Evolutionary conservation across 768 basidiomycete species (phyloP).

Genomic region (Suillus decipiens): DNA sequence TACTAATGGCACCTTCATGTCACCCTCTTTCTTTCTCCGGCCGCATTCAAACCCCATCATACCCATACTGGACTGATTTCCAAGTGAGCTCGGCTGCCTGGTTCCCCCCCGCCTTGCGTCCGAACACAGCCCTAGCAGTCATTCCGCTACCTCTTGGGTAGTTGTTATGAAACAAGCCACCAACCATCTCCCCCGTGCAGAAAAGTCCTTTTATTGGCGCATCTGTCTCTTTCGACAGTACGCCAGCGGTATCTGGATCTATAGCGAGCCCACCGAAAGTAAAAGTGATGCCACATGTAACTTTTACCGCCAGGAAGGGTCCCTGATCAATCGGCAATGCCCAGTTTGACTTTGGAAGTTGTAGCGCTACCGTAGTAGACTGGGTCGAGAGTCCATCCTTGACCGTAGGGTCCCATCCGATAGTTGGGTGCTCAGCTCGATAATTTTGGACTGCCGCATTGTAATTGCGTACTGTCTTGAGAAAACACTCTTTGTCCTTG

Average conservation of each 20-base stretch:
- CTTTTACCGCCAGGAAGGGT: conserved; percentile 67
- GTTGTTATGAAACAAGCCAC: conserved; percentile 61
- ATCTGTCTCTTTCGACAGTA: conserved; percentile 45
- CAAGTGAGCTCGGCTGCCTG: conserved; percentile 39
- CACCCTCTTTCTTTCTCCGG: background rate
- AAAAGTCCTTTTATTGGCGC: conserved; percentile 54
- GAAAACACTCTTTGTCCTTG: conserved; percentile 40
- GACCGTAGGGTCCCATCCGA: conserved; percentile 60
- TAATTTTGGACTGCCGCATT: conserved; percentile 49
- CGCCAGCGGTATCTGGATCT: conserved; percentile 53
- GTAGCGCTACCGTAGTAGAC: conserved; percentile 36
- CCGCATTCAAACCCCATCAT: background rate
- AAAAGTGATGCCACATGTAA: conserved; percentile 71
- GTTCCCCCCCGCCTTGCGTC: conserved; percentile 56
- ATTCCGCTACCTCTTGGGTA: conserved; percentile 73
- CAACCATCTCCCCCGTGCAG: conserved; percentile 71
- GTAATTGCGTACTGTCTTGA: conserved; percentile 50
- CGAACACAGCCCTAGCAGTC: conserved; percentile 67
- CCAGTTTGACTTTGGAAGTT: conserved; percentile 67
- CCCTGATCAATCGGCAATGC: conserved; percentile 53
- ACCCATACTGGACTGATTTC: background rate
- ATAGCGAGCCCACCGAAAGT: conserved; percentile 71
- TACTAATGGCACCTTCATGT: background rate
- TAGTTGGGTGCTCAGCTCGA: conserved; percentile 34
- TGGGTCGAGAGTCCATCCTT: conserved; percentile 65